phyloP scores from a whole-genome alignment of 768 basidiomycete genomes.

The Mycena leptocephala region DNA sequence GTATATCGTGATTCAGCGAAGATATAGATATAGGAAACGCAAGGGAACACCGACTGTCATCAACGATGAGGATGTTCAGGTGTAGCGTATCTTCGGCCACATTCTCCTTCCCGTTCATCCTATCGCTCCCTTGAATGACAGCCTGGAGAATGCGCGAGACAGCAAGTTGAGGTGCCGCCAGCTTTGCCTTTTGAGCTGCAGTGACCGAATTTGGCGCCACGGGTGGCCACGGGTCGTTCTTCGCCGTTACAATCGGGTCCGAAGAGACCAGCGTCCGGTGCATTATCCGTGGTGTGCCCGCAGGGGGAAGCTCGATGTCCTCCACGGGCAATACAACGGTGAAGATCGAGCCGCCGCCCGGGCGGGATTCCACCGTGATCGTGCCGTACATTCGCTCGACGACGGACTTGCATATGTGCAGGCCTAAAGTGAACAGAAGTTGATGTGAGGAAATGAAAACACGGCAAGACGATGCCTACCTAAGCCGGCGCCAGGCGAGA shows the following conservation, averaged over 20 bases:
- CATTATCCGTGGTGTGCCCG: neutral
- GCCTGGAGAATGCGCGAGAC: too few species aligned
- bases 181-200: neutral
- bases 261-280: neutral
- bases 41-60: constrained; percentile 20
- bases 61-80: constrained; percentile 29
- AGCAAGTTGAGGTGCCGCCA: too few species aligned
- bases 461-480: neutral
- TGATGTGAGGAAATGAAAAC: neutral
- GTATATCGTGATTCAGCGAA: neutral
- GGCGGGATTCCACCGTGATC: constrained; percentile 21
- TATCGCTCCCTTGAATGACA: too few species aligned
- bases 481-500: constrained; percentile 28
- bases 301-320: neutral
- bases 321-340: constrained; percentile 23
- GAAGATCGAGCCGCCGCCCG: constrained; percentile 12
- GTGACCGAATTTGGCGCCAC: too few species aligned
- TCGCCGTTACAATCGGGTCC: neutral
- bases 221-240: neutral
- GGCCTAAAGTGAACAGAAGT: constrained; percentile 11
- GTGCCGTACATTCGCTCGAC: constrained; percentile 23
- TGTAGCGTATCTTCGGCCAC: too few species aligned
- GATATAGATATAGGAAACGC: neutral
- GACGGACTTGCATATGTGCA: constrained; percentile 26
- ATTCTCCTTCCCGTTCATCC: too few species aligned